Conservation (phyloP, 208 protist species). For the Wallacemonas sp. region DNA sequence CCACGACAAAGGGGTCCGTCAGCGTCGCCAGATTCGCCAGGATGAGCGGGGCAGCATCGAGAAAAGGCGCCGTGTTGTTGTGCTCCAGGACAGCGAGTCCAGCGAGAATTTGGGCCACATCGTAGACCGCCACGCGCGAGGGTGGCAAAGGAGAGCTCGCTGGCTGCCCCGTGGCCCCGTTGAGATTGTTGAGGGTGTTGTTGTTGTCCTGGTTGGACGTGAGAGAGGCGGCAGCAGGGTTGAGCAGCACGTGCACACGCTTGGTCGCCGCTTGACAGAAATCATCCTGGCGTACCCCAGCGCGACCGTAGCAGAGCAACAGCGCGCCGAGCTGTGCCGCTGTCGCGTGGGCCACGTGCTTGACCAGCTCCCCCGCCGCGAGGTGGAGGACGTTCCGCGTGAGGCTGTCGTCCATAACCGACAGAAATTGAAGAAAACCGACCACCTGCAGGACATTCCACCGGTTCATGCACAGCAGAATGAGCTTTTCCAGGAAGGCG, state of each 20-base stretch:
- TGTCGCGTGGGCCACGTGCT: conserved; percentile 57
- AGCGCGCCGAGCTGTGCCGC: conserved; percentile 61
- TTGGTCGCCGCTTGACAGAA: conserved; percentile 60
- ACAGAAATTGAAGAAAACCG: conserved; percentile 27
- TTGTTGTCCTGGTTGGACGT: not conserved
- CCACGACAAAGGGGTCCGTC: conserved; percentile 14
- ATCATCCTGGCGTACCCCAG: conserved; percentile 69
- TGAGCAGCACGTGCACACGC: conserved; percentile 38
- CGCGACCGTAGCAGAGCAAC: conserved; percentile 55
- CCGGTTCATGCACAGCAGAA: conserved; percentile 21
- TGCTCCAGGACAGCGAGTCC: conserved; percentile 70
- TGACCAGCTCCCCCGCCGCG: conserved; percentile 37
- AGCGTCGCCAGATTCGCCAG: conserved; percentile 14
- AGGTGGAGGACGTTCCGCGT: conserved; percentile 53
- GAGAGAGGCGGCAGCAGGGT: not conserved
- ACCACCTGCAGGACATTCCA: conserved; percentile 44
- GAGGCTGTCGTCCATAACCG: conserved; percentile 22
- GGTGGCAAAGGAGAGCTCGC: not conserved
- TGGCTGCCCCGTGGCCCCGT: not conserved
- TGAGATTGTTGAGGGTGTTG: not conserved
- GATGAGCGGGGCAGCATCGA: conserved; percentile 54
- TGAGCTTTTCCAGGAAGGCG: not conserved
- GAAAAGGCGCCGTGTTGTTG: conserved; percentile 49
- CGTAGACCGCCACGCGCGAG: conserved; percentile 28
- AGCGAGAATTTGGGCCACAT: conserved; percentile 48